Base-by-base conservation (phyloP, 768 basidiomycete species). In the Tricholoma sp. region DNA sequence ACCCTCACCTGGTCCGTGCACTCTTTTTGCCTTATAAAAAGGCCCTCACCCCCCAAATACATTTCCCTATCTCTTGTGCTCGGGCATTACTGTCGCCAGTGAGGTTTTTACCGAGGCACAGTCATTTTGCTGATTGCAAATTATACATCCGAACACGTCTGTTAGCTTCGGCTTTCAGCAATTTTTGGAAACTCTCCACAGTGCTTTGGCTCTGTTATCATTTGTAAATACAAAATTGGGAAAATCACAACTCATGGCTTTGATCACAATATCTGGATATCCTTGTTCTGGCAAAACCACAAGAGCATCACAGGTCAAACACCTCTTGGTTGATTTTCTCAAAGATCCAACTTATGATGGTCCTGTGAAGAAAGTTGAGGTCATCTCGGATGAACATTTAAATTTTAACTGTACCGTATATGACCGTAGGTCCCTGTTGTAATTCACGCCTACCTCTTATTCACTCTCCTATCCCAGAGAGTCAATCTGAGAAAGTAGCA, bases 141-240 rank as follows among this genome's bases (percentile, higher is more conserved):
- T 89, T 91, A 90, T 81, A 89, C 88, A 91, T 91, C 89, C 89
- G 88, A 89, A 91, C 88, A 72, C 88, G 87, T 91, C 88, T 87
- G 82, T 84, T 71, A 79, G 86, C 87, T 90, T 88, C 77, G 86
- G 87, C 85, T 81, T 80, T 76, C 82, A 86, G 88, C 86, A 91
- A 91, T 91, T 91, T 91, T 92, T 91, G 89, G 83, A 83, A 81
- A 61, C 54, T 57, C 55, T 37, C 56, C 57, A 5, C 21, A 57
- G 52, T 57, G 56, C 56, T 66, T 66, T 67, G 68, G 61, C 7
- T 41, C 21, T 52, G 6, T 31, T 46, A 11, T 24, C 35, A 41
- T 19, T n/a, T 8, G 12, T 57, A 47, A 22, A 34, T 39, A n/a
- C 14, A 35, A 24, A 27, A 2, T 27, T 24, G 9, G 22, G 34